Base-by-base conservation (phyloP, 805 yeast genomes). In the Sugiyamaella smithiae region DNA sequence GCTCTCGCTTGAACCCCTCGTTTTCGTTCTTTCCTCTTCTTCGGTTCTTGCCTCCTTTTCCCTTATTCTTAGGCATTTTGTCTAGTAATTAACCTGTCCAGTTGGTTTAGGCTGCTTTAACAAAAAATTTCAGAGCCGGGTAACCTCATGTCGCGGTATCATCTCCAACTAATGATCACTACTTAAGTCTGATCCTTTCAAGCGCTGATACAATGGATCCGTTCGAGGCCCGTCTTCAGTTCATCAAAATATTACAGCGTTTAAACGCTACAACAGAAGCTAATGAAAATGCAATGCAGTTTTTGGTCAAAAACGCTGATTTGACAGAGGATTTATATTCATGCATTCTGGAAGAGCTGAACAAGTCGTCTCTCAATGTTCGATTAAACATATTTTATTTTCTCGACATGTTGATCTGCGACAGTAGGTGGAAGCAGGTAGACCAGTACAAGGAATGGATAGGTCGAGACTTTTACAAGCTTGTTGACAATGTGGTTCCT, bases 11-110 rank as follows among this genome's bases (percentile, higher is more conserved):
- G 72, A 88, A 90, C 56, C 85, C 82, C 52, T 80, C 84, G 70
- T 82, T 81, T 67, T 85, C 96, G 71, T 90, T 90, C 91, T 93
- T 93, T 71, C 99, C 99, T 81, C 97, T 86, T 77, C 95, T 82
- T 79, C 99, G 76, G 68, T 83, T 91, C 74, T 77, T 76, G 51
- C 81, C 81, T 55, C 76, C 75, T 74, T 84, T 78, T 67, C 87
- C 85, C 75, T 83, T 84, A 61, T 83, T 74, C 73, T 85, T 84
- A 61, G 90, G 88, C 90, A 84, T 85, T 50, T 60, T 72, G 16
- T 8, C 7, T 26, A 11, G 7, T 26, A 26, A 26, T 11, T 38
- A 11, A 14, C 17, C n/a, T n/a, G n/a, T n/a, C n/a, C n/a, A n/a
- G n/a, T n/a, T n/a, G n/a, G n/a, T n/a, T n/a, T n/a, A n/a, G n/a